These are phyloP conservation scores for Lumnitzera littorea DNA, from an alignment of 345 rosid species.

Conservation along the genomic window DNA sequence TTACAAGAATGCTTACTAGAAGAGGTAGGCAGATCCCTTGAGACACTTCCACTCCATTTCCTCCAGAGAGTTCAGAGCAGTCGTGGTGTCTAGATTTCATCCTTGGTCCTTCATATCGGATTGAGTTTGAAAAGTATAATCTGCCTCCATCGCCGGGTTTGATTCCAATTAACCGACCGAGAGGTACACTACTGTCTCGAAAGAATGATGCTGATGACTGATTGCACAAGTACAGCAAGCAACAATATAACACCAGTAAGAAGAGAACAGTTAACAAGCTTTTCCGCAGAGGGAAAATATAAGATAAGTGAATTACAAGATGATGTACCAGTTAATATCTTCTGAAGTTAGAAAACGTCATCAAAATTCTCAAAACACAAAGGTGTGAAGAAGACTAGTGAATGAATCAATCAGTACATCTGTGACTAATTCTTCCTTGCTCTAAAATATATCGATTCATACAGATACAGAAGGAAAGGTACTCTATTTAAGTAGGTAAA, in stretches of 20 bases:
- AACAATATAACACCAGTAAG: not conserved
- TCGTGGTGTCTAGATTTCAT: not conserved
- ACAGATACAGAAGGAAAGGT: too few relatives aligned
- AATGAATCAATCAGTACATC: too few relatives aligned
- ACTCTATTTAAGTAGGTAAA: too few relatives aligned
- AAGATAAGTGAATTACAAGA: not conserved
- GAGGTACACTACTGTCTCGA: constrained; percentile 35
- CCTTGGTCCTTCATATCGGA: constrained; percentile 10
- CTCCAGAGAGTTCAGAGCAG: constrained; percentile 8
- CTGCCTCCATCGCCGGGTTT: constrained; percentile 21
- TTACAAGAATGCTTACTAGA: constrained; percentile 21
- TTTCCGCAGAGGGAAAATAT: not conserved
- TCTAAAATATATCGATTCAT: too few relatives aligned
- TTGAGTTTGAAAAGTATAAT: constrained; percentile 22
- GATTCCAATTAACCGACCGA: constrained; percentile 45
- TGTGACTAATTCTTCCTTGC: too few relatives aligned
- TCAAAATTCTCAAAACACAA: too few relatives aligned
- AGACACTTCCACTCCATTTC: constrained; percentile 12
- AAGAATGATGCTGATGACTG: constrained; percentile 56
- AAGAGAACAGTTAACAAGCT: not conserved
- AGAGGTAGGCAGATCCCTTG: constrained; percentile 47
- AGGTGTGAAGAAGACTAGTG: not conserved
- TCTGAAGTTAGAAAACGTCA: too few relatives aligned
- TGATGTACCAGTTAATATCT: too few relatives aligned
- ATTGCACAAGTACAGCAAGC: not conserved